Percentiles rank a stretch among this genome's conserved stretches.
phyloP scores from a whole-genome alignment of 2,329 filamentous ascomycete genomes.

The Spiromastix sp. region DNA sequence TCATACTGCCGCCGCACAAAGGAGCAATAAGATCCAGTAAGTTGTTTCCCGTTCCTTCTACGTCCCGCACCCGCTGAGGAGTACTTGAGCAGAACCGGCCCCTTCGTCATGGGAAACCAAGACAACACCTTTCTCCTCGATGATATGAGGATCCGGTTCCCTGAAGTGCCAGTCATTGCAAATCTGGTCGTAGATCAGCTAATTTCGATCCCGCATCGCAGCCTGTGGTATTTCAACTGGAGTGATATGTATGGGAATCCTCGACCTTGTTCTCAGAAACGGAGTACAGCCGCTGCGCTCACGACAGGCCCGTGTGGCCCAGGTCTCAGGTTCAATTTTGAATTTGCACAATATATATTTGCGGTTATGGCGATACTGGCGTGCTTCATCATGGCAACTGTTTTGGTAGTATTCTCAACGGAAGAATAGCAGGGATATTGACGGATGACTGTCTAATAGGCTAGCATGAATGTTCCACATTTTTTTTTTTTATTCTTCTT shows the following conservation, averaged over 20 bases:
- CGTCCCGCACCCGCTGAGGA: background rate
- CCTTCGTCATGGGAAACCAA: background rate
- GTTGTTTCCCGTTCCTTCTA: background rate
- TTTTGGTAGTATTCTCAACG: too few species aligned
- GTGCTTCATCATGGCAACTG: too few species aligned
- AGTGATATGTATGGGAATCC: background rate
- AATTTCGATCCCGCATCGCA: background rate
- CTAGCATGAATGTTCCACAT: too few species aligned
- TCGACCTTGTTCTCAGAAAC: too few species aligned
- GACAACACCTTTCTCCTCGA: background rate
- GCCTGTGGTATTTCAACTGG: background rate
- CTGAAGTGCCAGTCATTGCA: background rate
- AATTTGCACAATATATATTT: too few species aligned
- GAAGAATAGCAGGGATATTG: too few species aligned
- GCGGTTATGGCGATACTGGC: too few species aligned
- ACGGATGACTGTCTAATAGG: too few species aligned
- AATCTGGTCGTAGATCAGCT: background rate
- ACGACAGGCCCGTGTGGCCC: too few species aligned
- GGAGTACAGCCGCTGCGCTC: too few species aligned
- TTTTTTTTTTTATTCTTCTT: too few species aligned
- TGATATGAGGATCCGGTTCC: background rate
- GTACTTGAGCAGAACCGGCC: background rate
- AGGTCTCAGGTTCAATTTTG: too few species aligned
- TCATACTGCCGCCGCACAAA: background rate
- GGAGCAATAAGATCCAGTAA: background rate